Base-by-base conservation (phyloP, 192 early-diverging fungal genomes). In the Chytriomyces hyalinus region DNA sequence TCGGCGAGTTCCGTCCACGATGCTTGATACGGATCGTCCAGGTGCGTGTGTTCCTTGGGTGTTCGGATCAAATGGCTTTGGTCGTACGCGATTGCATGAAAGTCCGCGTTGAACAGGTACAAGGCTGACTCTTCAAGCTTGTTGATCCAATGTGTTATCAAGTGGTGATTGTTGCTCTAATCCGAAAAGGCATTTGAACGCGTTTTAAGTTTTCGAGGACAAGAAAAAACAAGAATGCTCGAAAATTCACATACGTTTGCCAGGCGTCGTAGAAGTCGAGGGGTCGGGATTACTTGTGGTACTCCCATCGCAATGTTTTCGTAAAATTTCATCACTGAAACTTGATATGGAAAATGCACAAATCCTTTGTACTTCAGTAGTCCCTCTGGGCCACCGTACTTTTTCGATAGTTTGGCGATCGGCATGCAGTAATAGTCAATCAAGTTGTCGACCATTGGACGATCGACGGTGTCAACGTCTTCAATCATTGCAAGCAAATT, bases 221-320 rank as follows among this genome's bases (percentile, higher is more conserved):
- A 64, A 64, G 26, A 65, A 13, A 65, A 13, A 17, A 65, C 4
- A 65, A 15, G n/a, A 24, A 3, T 20, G 69, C 4, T 17, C 50
- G 15, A 59, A 15, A 26, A 59, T 26, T 26, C 50, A n/a, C 26
- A 3, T 57, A 63, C 72, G 11, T 61, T 73, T 17, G 49, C 73
- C 1, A 75, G 49, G 8, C 6, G 8, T 22, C 45, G n/a, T 1
- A 78, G 49, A 20, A 78, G 48, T 53, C 67, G 6, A 6, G 76
- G 76, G 7, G 76, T 78, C 11, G 76, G 76, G 5, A 78, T 11
- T 10, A 71, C 59, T 63, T 70, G 67, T 78, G 70, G 68, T 9
- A 78, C 67, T n/a, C 76, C 76, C n/a, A n/a, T 11, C 13, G 76
- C 67, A 47, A 78, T 49, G 62, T 78, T 78, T 60, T 78, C 76